Conservation (phyloP, 805 yeast species). For the Candida montana region DNA sequence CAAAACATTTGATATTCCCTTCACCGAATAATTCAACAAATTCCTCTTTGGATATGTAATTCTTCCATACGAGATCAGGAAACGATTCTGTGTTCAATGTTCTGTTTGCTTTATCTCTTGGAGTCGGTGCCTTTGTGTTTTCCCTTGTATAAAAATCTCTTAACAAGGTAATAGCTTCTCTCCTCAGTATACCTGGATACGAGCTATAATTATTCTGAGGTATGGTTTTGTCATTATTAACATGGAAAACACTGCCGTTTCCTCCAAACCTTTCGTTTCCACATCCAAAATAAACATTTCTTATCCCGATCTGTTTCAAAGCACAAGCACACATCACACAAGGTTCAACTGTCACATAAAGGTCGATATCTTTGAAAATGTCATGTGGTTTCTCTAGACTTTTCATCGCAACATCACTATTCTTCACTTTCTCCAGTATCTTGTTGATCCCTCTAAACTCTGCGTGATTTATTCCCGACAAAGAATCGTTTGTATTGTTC, state of each 20-base stretch:
- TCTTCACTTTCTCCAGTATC: conserved; percentile 34
- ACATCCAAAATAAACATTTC: conserved; percentile 81
- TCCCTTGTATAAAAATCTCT: conserved; percentile 82
- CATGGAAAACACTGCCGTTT: conserved; percentile 75
- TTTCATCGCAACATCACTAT: conserved; percentile 11
- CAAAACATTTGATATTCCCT: conserved; percentile 8
- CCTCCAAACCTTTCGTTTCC: conserved; percentile 97
- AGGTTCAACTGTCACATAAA: conserved; percentile 96
- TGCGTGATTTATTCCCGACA: conserved; percentile 89
- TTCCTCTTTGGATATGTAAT: conserved; percentile 45
- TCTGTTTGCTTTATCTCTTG: conserved; percentile 68
- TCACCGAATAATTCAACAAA: conserved; percentile 41
- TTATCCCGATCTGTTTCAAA: conserved; percentile 70
- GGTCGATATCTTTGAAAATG: conserved; percentile 50
- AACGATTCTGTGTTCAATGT: conserved; percentile 50
- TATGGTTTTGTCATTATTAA: conserved; percentile 42
- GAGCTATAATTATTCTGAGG: conserved; percentile 38
- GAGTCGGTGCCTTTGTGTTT: conserved; percentile 79
- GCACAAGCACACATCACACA: conserved; percentile 98
- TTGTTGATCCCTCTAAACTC: conserved; percentile 76
- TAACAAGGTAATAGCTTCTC: conserved; percentile 77
- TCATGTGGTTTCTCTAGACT: conserved; percentile 22
- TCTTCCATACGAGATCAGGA: conserved; percentile 53
- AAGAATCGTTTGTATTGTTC: conserved; percentile 79
- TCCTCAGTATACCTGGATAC: conserved; percentile 72